Evolutionary conservation across 805 yeast genomes (phyloP).

Genomic region (Candida wancherniae): DNA sequence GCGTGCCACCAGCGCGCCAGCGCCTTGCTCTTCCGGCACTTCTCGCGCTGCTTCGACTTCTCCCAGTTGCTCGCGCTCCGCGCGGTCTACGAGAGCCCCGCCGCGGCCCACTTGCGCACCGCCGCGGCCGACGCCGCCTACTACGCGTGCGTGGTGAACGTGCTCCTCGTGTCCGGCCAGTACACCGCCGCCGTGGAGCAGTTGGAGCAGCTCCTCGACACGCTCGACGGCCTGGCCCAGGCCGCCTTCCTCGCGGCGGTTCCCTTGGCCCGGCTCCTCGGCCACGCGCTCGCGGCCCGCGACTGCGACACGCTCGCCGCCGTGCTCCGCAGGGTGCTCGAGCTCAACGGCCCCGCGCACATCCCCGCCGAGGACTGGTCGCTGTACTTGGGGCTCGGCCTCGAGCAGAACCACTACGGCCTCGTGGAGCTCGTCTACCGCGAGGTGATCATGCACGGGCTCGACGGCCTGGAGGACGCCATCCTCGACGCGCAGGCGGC

Average conservation of each 20-base stretch:
- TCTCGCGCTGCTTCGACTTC: conserved; percentile 17
- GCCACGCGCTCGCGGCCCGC: conserved; percentile 12
- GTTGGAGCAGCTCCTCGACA: conserved; percentile 2
- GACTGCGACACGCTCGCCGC: conserved; percentile 22
- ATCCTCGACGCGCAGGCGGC: conserved; percentile 13
- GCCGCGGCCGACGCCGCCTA: conserved; percentile 15
- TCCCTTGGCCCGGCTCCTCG: conserved; percentile 19
- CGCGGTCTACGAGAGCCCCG: conserved; percentile 19
- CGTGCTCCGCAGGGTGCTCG: conserved; percentile 4
- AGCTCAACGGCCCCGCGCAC: neutral
- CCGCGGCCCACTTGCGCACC: conserved; percentile 4
- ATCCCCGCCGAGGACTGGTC: conserved; percentile 19
- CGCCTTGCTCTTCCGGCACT: conserved; percentile 6
- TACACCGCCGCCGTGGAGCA: conserved; percentile 20
- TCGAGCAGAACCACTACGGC: conserved; percentile 22
- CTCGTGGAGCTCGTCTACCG: conserved; percentile 27
- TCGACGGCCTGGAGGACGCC: conserved; percentile 22
- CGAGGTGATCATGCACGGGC: conserved; percentile 26
- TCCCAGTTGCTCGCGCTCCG: conserved; percentile 19
- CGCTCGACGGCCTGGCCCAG: too few species aligned
- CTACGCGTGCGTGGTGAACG: conserved; percentile 20
- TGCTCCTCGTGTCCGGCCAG: conserved; percentile 23
- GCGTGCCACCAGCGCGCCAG: too few species aligned
- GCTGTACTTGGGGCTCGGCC: conserved; percentile 20
- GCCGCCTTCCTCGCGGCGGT: conserved; percentile 8